phyloP scores from a whole-genome alignment of 305 asterid species.

The Solanum hybrid region DNA sequence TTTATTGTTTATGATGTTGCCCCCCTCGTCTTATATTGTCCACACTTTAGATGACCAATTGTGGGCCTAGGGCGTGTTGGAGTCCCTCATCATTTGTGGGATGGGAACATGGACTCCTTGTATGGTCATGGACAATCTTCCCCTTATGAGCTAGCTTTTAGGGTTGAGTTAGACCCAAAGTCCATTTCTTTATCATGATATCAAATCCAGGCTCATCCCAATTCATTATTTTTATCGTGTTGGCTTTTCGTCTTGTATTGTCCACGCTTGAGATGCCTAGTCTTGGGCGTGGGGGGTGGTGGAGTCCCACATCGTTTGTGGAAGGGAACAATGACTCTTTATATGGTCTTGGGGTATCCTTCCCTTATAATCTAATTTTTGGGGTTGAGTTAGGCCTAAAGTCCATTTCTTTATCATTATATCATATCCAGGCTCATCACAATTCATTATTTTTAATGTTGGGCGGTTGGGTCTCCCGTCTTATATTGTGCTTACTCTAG shows the following conservation, averaged over 20 bases:
- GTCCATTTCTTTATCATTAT: background rate
- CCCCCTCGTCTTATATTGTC: background rate
- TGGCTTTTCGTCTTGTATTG: background rate
- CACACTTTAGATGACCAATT: background rate
- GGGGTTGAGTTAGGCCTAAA: background rate
- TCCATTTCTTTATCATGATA: background rate
- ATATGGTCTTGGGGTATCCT: background rate
- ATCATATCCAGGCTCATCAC: background rate
- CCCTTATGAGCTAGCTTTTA: background rate
- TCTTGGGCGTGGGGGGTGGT: background rate
- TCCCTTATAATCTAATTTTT: background rate
- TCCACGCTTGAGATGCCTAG: background rate
- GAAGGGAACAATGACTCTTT: background rate
- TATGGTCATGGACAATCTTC: background rate
- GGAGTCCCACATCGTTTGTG: background rate
- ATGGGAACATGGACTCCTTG: background rate
- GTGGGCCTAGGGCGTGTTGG: background rate
- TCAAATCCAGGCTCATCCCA: background rate
- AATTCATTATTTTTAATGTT: background rate
- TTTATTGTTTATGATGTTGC: background rate
- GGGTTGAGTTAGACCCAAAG: background rate
- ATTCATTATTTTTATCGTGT: background rate
- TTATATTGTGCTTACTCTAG: background rate
- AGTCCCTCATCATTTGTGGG: background rate
- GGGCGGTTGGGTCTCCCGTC: background rate